Percentiles rank a stretch among this genome's conserved stretches.
These are phyloP conservation scores for Boletus eberwhitei DNA, from an alignment of 768 basidiomycete genomes.

Conservation along the genomic window DNA sequence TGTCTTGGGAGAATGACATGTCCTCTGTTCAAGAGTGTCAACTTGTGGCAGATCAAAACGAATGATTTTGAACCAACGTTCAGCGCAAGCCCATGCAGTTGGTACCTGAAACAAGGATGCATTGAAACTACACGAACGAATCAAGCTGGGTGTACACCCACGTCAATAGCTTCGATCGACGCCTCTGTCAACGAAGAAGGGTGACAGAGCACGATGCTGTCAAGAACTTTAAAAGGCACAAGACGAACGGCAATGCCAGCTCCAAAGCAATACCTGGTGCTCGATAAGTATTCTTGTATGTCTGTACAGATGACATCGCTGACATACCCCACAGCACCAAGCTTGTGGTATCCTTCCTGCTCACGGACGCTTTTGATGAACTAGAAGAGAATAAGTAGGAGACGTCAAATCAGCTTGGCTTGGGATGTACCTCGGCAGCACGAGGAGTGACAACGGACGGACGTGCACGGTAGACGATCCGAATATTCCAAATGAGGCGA, in stretches of 20 bases:
- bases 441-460: slow-evolving; percentile 29
- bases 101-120: slow-evolving; percentile 16
- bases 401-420: not conserved
- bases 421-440: slow-evolving; percentile 19
- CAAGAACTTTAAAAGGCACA: slow-evolving; percentile 30
- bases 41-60: not conserved
- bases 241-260: slow-evolving; percentile 30
- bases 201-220: slow-evolving; percentile 40
- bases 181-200: slow-evolving; percentile 33
- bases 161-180: slow-evolving; percentile 35
- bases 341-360: slow-evolving; percentile 37
- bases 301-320: not conserved
- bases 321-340: slow-evolving; percentile 43
- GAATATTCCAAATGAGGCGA: slow-evolving; percentile 21
- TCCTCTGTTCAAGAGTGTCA: slow-evolving; percentile 31
- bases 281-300: not conserved
- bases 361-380: slow-evolving; percentile 37
- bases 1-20: slow-evolving; percentile 19
- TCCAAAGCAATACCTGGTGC: slow-evolving; percentile 38
- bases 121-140: not conserved
- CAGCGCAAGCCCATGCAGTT: slow-evolving; percentile 36
- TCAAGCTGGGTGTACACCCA: not conserved
- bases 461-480: slow-evolving; percentile 20
- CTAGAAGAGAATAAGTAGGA: slow-evolving; percentile 13
- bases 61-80: slow-evolving; percentile 25